Percentiles rank a stretch among this genome's conserved stretches.
These are phyloP conservation scores for Gremmenia infestans DNA, from an alignment of 2,329 filamentous ascomycete species.

Conservation along the genomic window DNA sequence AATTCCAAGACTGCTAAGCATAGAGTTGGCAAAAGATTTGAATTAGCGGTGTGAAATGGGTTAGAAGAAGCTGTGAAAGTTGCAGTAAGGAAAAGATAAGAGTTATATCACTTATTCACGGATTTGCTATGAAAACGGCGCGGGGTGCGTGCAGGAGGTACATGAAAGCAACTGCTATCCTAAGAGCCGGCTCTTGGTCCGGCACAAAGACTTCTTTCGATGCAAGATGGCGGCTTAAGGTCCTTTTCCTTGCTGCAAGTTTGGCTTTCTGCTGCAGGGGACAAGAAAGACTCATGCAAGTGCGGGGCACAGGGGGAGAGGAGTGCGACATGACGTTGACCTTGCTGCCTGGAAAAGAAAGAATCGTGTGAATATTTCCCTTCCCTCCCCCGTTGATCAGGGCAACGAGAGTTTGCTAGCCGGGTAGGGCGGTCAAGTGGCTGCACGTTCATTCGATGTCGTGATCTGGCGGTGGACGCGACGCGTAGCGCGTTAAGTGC, in stretches of 20 bases:
- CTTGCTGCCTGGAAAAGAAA: constrained; percentile 9
- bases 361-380: background rate
- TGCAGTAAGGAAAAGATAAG: constrained; percentile 12
- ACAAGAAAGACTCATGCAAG: constrained; percentile 8
- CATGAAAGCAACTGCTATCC: background rate
- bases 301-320: constrained; percentile 6
- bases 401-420: constrained; percentile 7
- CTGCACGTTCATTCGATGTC: constrained; percentile 15
- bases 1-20: constrained; percentile 1
- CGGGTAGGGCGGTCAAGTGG: background rate
- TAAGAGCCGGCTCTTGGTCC: constrained; percentile 2
- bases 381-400: constrained; percentile 14
- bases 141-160: constrained; percentile 17
- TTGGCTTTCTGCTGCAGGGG: constrained; percentile 8
- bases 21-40: background rate
- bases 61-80: constrained; percentile 15
- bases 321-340: constrained; percentile 5
- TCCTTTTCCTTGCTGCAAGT: background rate
- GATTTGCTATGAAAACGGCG: constrained; percentile 13
- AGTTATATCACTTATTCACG: constrained; percentile 17
- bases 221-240: constrained; percentile 8
- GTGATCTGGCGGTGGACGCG: constrained; percentile 7
- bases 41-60: constrained; percentile 21
- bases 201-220: constrained; percentile 19
- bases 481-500: constrained; percentile 24